Base-by-base conservation (phyloP, 371 early-diverging fungal species). In the Mortierella sp. region DNA sequence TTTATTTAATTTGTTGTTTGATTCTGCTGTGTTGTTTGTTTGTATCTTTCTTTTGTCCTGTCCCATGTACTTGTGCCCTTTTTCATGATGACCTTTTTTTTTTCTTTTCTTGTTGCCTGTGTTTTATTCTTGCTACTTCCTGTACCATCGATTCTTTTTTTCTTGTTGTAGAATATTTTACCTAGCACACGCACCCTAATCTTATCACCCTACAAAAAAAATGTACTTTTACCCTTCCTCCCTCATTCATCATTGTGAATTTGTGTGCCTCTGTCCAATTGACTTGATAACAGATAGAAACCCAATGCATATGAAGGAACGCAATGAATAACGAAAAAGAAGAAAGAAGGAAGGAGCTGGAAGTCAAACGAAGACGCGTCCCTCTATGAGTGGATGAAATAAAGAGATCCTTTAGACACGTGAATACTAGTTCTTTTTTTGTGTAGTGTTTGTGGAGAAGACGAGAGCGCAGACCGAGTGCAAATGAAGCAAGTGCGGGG, bases 121-220 rank as follows among this genome's bases (percentile, higher is more conserved):
- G 45, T 67, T 48, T 45, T 29, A 31, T 43, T 50, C 22, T 67
- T 29, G 48, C 29, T 50, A 16, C 89, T 86, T 50, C 45, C 34
- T 66, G n/a, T 39, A 40, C 40, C 24, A n/a, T 22, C 24, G 37
- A 24, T 40, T 64, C 39, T 41, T 50, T 40, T n/a, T 67, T 11
- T 34, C 41, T 10, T 68, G 52, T 50, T 68, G 68, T 68, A 68
- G 40, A 50, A 68, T 52, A 26, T 26, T 19, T 31, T 43, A 22
- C 22, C 63, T 34, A 58, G 58, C 50, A 24, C 34, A 58, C 58
- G 58, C 58, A 34, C 34, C 58, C 58, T 58, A 58, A 58, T 58
- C 19, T 34, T 34, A 47, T 47, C 22, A 47, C 34, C 31, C 29
- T 26, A 11, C 55, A 8, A 58, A 58, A 58, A 66, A 34, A 29